phyloP scores from a whole-genome alignment of 108 stramenopile species.

The Pseudonitzschia delicatissima region DNA sequence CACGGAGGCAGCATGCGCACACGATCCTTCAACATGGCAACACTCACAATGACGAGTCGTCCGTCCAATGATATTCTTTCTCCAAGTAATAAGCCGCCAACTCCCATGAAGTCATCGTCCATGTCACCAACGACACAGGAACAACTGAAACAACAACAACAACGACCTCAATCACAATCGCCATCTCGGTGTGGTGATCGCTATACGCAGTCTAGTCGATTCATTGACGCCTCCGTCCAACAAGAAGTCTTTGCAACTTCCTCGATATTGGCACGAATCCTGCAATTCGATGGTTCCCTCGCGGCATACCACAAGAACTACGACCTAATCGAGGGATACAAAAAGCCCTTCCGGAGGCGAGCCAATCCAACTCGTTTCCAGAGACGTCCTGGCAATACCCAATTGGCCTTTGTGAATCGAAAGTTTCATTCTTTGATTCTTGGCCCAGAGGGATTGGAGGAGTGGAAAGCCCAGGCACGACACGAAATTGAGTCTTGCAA shows the following conservation, averaged over 20 bases:
- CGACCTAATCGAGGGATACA: conserved; percentile 7
- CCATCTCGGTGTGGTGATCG: too few species aligned
- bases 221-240: too few species aligned
- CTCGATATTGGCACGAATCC: background rate
- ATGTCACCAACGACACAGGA: too few species aligned
- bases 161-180: too few species aligned
- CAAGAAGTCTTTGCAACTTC: background rate
- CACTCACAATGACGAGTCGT: too few species aligned
- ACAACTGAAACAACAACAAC: too few species aligned
- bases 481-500: background rate
- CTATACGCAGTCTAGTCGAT: too few species aligned
- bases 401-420: conserved; percentile 2
- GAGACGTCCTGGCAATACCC: background rate
- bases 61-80: too few species aligned
- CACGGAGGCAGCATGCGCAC: too few species aligned
- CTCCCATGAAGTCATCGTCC: too few species aligned
- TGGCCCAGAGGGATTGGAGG: conserved; percentile 1
- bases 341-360: background rate
- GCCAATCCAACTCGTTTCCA: background rate
- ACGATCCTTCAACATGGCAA: too few species aligned
- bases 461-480: conserved; percentile 1
- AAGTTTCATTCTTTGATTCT: background rate
- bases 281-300: background rate
- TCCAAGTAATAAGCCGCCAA: too few species aligned
- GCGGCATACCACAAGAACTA: background rate